Base-by-base conservation (phyloP, 495 filamentous ascomycete species). In the Schizothecium vesticola region DNA sequence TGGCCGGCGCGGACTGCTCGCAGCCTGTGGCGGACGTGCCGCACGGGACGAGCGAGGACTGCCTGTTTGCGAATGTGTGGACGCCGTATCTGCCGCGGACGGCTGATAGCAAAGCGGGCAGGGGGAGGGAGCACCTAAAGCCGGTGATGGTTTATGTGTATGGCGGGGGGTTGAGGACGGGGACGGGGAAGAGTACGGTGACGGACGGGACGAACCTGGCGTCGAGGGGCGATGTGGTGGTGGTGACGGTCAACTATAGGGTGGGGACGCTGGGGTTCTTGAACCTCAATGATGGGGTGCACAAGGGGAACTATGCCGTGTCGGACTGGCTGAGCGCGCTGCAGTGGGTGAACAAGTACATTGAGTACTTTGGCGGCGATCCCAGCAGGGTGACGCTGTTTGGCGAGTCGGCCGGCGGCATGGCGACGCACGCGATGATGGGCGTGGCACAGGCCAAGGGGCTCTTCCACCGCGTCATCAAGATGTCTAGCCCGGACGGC, bases 281-380 rank as follows among this genome's bases (percentile, higher is more conserved):
- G 31, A 73, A 74, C 36, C 57, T 77, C 21, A 71, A 76, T 56
- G 75, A 77, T 63, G 75, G 74, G 7, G 68, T 77, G 19, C 74
- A 76, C 63, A 69, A 72, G 1, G 75, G 75, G 16, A 77, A 77
- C 67, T 77, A 77, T 67, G 74, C 59, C 28, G 28, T 77, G 10
- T 74, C 74, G 24, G 75, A 77, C 59, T 71, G 73, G 74, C 63
- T 74, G 11, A 67, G 66, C 16, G 76, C 73, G 11, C 59, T 92
- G 19, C 74, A 89, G 64, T 91, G 90, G 90, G 83, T 91, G 13
- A 80, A 89, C 62, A 80, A 85, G 70, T 81, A 91, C 71, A 90
- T 91, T 67, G 77, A 80, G 64, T 77, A 83, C 4, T 90, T 92
- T 69, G 89, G 89, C 7, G 90, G 90, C 3, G 85, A 91, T 70